Base-by-base conservation (phyloP, 768 basidiomycete genomes). In the Naematelia aurantialba region DNA sequence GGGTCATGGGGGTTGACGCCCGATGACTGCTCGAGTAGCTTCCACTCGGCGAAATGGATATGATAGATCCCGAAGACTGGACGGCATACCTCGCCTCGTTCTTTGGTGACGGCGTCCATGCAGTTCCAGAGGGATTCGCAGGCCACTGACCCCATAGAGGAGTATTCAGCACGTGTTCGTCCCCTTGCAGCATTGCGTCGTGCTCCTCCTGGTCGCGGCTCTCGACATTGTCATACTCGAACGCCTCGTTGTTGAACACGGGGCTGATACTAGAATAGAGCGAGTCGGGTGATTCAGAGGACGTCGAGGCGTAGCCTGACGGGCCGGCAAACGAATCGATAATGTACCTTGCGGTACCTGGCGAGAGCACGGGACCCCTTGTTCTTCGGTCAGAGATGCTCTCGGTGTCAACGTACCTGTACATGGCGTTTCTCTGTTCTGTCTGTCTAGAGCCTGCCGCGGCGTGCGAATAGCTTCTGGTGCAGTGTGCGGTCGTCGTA, bases 201-300 rank as follows among this genome's bases (percentile, higher is more conserved):
- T 69, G 56, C 3, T 55, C 47, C 24, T 64, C 55, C 21, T 62
- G 53, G 14, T 55, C 44, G 61, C 64, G 29, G 54, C 58, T 17
- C 59, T 50, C 54, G 21, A 50, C 26, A 19, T 48, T 48, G 47
- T 68, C 62, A 42, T 47, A 69, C 21, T 68, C 69, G 52, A 70
- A 68, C 17, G 65, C 50, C n/a, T 67, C 56, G 19, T 62, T 56
- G 19, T 56, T 56, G 50, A 73, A 66, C 1, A 56, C 60, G 11
- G 70, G 68, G 1, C 69, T 70, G 39, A 59, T 52, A 31, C 46
- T 48, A 4, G 72, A 70, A 46, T 73, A 73, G 3, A 67, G 55
- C 14, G 72, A 73, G 51, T 70, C 67, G 45, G 72, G 72, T 4
- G 72, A 73, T 17, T 68, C 55, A 13, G 69, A 67, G 4, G 64